Evolutionary conservation across 176 grass and related monocot genomes (phyloP).

Genomic region (Areca catechu): DNA sequence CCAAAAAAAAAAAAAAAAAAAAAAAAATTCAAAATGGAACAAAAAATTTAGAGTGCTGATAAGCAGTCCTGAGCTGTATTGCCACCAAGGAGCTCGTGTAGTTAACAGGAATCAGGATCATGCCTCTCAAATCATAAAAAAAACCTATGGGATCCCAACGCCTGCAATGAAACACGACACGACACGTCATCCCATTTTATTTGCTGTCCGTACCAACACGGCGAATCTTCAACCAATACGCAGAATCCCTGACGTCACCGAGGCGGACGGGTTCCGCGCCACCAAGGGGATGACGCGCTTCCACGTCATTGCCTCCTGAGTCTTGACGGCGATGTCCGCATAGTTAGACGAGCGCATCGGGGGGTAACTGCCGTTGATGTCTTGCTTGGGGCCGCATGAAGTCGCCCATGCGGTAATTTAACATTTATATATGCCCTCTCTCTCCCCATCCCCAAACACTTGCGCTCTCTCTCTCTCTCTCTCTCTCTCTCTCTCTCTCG

Average conservation of each 20-base stretch:
- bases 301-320: conserved; percentile 1
- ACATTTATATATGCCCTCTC: background rate
- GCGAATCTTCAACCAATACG: background rate
- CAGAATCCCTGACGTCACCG: background rate
- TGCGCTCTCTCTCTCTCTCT: too few relatives aligned
- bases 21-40: too few relatives aligned
- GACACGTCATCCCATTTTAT: background rate
- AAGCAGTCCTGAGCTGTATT: too few relatives aligned
- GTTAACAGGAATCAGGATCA: too few relatives aligned
- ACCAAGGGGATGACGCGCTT: background rate
- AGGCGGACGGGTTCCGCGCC: background rate
- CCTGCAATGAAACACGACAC: too few relatives aligned
- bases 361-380: conserved; percentile 3
- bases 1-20: too few relatives aligned
- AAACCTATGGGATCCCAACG: too few relatives aligned
- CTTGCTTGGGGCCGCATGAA: background rate
- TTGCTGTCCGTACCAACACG: background rate
- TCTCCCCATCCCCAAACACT: too few relatives aligned
- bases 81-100: too few relatives aligned
- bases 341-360: conserved; percentile 11
- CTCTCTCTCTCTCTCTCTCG: too few relatives aligned
- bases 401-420: background rate
- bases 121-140: too few relatives aligned
- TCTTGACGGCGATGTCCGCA: background rate
- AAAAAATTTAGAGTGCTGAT: too few relatives aligned